Conservation (phyloP, 106 monocot species). For the Cymbidium sinense region DNA sequence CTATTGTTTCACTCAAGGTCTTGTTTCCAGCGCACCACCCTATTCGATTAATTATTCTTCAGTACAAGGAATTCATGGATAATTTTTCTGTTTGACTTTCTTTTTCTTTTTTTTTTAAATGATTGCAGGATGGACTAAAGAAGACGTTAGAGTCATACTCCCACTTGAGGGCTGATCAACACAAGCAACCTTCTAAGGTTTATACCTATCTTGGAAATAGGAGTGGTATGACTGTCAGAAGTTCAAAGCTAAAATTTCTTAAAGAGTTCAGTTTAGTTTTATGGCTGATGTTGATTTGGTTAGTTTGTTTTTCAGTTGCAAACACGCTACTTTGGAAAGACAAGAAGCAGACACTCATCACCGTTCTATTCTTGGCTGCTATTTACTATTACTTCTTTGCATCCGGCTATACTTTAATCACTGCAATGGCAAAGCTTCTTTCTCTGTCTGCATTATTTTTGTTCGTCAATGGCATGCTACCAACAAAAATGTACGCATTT, state of each 20-base stretch:
- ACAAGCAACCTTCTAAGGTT: slow-evolving; percentile 56
- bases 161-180: slow-evolving; percentile 41
- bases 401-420: slow-evolving; percentile 65
- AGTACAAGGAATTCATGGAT: neutral
- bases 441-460: slow-evolving; percentile 57
- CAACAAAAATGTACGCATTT: slow-evolving; percentile 57
- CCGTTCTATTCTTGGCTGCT: slow-evolving; percentile 45
- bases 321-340: slow-evolving; percentile 82
- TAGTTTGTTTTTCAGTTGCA: slow-evolving; percentile 56
- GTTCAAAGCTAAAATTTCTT: neutral
- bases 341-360: slow-evolving; percentile 55
- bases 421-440: slow-evolving; percentile 73
- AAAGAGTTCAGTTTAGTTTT: neutral
- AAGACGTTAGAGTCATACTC: slow-evolving; percentile 75
- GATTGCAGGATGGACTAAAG: slow-evolving; percentile 73
- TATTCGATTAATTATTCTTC: slow-evolving; percentile 2
- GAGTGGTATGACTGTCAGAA: slow-evolving; percentile 37
- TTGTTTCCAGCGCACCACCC: slow-evolving; percentile 5
- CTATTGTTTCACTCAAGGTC: slow-evolving; percentile 88
- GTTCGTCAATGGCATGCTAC: slow-evolving; percentile 70
- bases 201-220: slow-evolving; percentile 61
- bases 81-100: neutral
- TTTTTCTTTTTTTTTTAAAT: slow-evolving; percentile 7
- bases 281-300: slow-evolving; percentile 3
- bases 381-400: slow-evolving; percentile 72